Percentiles rank a stretch among this genome's conserved stretches.
Evolutionary conservation across 1,284 basidiomycete genomes (phyloP).

Genomic region (Prillingera fragicola): DNA sequence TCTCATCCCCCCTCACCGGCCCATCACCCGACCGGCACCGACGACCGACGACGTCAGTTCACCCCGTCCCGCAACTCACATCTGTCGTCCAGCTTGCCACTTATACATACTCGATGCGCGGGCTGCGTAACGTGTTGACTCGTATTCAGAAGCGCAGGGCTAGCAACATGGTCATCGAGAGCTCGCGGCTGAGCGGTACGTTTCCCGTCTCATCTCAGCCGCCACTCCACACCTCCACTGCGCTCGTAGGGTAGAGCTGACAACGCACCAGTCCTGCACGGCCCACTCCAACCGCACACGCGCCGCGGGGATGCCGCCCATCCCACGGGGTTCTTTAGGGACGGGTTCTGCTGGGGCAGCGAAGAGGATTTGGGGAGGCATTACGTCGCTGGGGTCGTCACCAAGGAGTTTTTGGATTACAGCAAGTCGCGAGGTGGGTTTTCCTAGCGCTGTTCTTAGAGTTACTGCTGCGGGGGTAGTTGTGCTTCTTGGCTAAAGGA

Average conservation of each 20-base stretch:
- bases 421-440: slow-evolving; percentile 36
- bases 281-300: slow-evolving; percentile 36
- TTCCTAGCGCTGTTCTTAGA: background rate
- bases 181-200: slow-evolving; percentile 33
- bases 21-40: too few species aligned
- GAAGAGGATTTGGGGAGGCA: slow-evolving; percentile 37
- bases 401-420: slow-evolving; percentile 42
- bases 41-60: too few species aligned
- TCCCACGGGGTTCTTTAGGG: slow-evolving; percentile 39
- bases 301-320: slow-evolving; percentile 29
- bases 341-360: slow-evolving; percentile 42
- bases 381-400: slow-evolving; percentile 40
- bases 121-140: too few species aligned
- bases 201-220: background rate
- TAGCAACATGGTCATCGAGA: slow-evolving; percentile 35
- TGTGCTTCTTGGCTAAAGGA: background rate
- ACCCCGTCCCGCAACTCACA: too few species aligned
- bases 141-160: slow-evolving; percentile 20
- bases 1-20: too few species aligned
- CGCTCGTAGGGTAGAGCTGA: background rate
- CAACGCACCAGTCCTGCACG: slow-evolving; percentile 30
- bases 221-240: background rate
- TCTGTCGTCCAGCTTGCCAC: too few species aligned
- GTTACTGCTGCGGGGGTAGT: background rate
- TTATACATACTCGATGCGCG: too few species aligned